A percentile compares a stretch with the other conserved stretches of the same genome.
phyloP scores from a whole-genome alignment of 345 rosid genomes.

The Raphanus raphanistrum region DNA sequence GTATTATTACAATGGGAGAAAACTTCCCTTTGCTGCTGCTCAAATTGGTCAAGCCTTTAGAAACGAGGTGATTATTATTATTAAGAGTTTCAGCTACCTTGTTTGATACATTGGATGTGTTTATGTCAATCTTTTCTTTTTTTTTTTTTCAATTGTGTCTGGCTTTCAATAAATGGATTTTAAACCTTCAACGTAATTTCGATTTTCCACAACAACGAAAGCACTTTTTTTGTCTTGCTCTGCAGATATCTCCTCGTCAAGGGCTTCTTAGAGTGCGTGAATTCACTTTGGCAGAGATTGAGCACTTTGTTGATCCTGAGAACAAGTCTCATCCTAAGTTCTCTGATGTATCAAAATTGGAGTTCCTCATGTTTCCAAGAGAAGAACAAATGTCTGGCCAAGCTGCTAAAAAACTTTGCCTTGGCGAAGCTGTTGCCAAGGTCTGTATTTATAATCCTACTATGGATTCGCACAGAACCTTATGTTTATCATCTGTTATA shows the following conservation, averaged over 20 bases:
- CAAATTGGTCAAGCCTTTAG: constrained; percentile 98
- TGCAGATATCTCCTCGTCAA: constrained; percentile 98
- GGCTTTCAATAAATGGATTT: not conserved
- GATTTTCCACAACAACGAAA: too few species aligned
- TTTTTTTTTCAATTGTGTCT: not conserved
- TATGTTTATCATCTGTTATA: not conserved
- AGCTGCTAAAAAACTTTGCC: constrained; percentile 57
- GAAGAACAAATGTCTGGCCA: constrained; percentile 84
- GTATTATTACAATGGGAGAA: constrained; percentile 87
- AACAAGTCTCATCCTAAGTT: constrained; percentile 85
- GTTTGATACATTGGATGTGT: not conserved
- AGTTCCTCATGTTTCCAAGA: constrained; percentile 91
- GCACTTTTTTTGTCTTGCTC: constrained; percentile 3
- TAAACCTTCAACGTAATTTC: too few species aligned
- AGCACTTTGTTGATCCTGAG: constrained; percentile 96
- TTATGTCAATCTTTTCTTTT: not conserved
- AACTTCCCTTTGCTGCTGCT: constrained; percentile 97
- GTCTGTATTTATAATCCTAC: constrained; percentile 39
- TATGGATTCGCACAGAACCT: not conserved
- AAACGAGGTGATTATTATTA: constrained; percentile 66
- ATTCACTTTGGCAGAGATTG: constrained; percentile 93
- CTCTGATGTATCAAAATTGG: constrained; percentile 60
- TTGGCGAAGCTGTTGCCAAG: constrained; percentile 87
- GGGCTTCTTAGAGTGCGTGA: constrained; percentile 95
- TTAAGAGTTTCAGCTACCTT: not conserved